Evolutionary conservation across 371 early-diverging fungal genomes (phyloP), one percentile per base, ranked within the genome.

Genomic region (Apophysomyces sp.): DNA sequence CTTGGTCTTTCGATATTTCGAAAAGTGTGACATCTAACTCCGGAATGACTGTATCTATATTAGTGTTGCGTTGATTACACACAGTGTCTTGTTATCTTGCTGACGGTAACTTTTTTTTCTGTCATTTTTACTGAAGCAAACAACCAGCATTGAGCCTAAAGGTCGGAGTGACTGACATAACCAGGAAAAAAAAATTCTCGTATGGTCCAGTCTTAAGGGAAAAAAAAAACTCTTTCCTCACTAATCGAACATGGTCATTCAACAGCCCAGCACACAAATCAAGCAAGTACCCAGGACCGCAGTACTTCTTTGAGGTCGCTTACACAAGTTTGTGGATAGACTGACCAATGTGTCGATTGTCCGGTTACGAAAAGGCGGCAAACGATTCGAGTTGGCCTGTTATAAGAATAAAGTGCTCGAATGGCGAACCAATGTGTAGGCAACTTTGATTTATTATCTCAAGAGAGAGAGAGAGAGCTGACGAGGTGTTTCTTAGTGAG

Each of bases 361-460:
- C 24, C 92, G 97, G 41, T 84, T 97, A 64, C 92, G 92, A 68
- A 97, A 96, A 80, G 97, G 96, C 27, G 99, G 99, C 40, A 97
- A 95, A 74, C 89, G 96, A 31, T 99, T 98, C 63, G 99, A 99
- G 72, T 82, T 99, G 16, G 99, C 99, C 8, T 96, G 98, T 74
- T 98, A 98, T 79, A 97, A 96, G 73, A 99, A 99, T 87, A 98
- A 99, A 80, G 96, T 97, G n/a, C 76, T 93, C 68, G 97, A 98
- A 74, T 98, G 95, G 94, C 83, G 98, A 31, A 91, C 80, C 36
- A 90, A 92, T 55, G 90, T 96, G 93, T 95, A 87, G 78, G 88
- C 69, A 13, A 21, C 11, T 24, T 26, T 31, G 32, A 11, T 32
- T 15, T 15, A 15, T 4, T 13, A 28, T 28, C 4, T 28, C 15